Conservation (phyloP, 495 filamentous ascomycete species). For the Margaritispora aquatica region DNA sequence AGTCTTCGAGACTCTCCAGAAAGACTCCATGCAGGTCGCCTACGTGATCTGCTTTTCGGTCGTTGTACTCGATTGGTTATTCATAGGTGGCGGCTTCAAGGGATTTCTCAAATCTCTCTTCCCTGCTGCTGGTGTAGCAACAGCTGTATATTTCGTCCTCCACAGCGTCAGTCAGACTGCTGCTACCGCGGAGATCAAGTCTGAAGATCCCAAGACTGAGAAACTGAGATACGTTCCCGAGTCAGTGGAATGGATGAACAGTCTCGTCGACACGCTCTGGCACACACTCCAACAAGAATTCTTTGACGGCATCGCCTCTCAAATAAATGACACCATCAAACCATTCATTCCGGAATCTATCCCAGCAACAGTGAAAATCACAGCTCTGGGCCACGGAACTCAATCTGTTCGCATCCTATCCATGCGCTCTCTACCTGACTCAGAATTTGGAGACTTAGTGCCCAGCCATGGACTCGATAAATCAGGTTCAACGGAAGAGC, state of each 20-base stretch:
- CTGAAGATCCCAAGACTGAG: conserved; percentile 2
- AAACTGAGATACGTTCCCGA: conserved; percentile 5
- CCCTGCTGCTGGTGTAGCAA: conserved; percentile 6
- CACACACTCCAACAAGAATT: conserved; percentile 4
- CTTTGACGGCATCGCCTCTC: conserved; percentile 3
- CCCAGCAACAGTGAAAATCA: conserved; percentile 10
- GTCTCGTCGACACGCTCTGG: conserved; percentile 9
- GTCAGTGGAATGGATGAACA: conserved; percentile 13
- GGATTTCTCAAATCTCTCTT: conserved; percentile 5
- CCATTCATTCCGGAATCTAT: conserved; percentile 5
- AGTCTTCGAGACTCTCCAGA: conserved; percentile 2
- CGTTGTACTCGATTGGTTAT: conserved; percentile 5
- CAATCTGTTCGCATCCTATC: conserved; percentile 5
- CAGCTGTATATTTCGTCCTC: conserved; percentile 2
- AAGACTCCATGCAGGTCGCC: conserved; percentile 1
- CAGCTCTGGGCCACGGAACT: conserved; percentile 3
- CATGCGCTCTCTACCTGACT: conserved; percentile 8
- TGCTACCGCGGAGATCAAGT: neutral
- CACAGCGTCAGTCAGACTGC: neutral
- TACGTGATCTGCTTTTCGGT: conserved; percentile 2
- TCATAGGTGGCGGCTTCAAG: conserved; percentile 10
- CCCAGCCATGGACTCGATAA: conserved; percentile 6
- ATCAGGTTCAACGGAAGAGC: neutral
- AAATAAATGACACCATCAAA: conserved; percentile 11
- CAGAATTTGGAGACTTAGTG: conserved; percentile 6